Conservation (phyloP, 2,329 filamentous ascomycete species). For the Escovopsis sp. region DNA sequence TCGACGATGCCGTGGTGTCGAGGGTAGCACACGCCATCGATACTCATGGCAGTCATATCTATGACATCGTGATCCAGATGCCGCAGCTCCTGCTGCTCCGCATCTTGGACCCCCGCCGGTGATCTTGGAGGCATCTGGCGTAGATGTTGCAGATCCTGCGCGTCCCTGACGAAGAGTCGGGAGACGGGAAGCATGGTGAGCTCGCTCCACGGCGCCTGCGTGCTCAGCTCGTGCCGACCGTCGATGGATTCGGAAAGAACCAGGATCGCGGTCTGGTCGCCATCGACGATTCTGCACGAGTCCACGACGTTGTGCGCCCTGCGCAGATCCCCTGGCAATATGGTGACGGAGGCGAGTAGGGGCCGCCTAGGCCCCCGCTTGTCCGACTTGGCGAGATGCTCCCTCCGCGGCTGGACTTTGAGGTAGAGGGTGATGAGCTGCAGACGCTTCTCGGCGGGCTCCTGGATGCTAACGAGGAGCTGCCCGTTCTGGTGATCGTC, state of each 20-base stretch:
- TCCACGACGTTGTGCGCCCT: constrained; percentile 55
- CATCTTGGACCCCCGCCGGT: constrained; percentile 18
- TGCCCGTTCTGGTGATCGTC: constrained; percentile 38
- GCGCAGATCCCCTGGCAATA: constrained; percentile 31
- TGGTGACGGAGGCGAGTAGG: constrained; percentile 12
- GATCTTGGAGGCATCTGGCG: constrained; percentile 34
- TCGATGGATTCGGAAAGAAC: constrained; percentile 51
- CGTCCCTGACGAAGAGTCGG: constrained; percentile 41
- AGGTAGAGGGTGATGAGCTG: constrained; percentile 50
- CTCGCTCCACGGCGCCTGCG: constrained; percentile 62
- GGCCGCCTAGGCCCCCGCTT: constrained; percentile 1
- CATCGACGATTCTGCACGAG: constrained; percentile 56
- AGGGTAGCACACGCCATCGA: constrained; percentile 40
- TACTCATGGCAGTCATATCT: constrained; percentile 29
- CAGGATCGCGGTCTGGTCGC: constrained; percentile 50
- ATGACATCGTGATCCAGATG: constrained; percentile 30
- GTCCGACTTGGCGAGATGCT: constrained; percentile 10
- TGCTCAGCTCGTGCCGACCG: constrained; percentile 49
- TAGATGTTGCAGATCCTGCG: constrained; percentile 42
- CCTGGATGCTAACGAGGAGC: constrained; percentile 54
- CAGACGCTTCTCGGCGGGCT: constrained; percentile 50
- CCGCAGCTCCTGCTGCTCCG: constrained; percentile 35
- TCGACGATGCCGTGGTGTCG: constrained; percentile 47
- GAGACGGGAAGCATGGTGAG: constrained; percentile 53
- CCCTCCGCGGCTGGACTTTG: constrained; percentile 24